Evolutionary conservation across 2,329 filamentous ascomycete species (phyloP).

Genomic region (Cercospora sp.): DNA sequence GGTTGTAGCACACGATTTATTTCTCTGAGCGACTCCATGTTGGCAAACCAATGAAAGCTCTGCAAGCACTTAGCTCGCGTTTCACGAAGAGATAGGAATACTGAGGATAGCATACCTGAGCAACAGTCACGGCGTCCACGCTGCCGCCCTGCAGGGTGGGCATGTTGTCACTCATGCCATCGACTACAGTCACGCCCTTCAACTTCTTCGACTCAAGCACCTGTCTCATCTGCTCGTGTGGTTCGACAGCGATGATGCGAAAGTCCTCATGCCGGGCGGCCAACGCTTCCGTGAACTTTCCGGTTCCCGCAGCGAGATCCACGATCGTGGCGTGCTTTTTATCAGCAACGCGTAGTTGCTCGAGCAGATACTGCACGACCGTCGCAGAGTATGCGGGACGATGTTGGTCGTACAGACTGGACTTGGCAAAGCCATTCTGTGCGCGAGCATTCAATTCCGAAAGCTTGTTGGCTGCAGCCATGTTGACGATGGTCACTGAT

Average conservation of each 20-base stretch:
- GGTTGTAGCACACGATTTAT: conserved; percentile 67
- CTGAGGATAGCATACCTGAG: conserved; percentile 58
- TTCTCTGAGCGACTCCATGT: conserved; percentile 60
- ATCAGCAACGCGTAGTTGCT: conserved; percentile 54
- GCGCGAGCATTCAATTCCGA: conserved; percentile 35
- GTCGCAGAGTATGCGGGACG: conserved; percentile 65
- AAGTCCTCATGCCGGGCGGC: conserved; percentile 60
- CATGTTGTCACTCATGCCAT: conserved; percentile 61
- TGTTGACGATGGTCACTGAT: background rate
- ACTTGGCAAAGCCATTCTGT: conserved; percentile 62
- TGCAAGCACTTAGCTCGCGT: conserved; percentile 28
- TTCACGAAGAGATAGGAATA: conserved; percentile 6
- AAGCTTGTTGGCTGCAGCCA: background rate
- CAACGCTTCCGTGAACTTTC: conserved; percentile 67
- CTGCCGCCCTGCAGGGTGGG: conserved; percentile 55
- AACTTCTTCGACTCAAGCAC: conserved; percentile 61
- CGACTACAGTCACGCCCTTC: conserved; percentile 54
- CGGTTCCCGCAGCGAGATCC: conserved; percentile 68
- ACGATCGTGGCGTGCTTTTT: conserved; percentile 52
- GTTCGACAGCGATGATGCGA: conserved; percentile 63
- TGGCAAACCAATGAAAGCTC: conserved; percentile 64
- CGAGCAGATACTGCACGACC: conserved; percentile 60
- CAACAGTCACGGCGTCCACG: conserved; percentile 65
- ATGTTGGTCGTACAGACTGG: conserved; percentile 64
- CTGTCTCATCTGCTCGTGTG: conserved; percentile 65